Base-by-base conservation (phyloP, 23 red algal species). In the Gracilariopsis chorda region DNA sequence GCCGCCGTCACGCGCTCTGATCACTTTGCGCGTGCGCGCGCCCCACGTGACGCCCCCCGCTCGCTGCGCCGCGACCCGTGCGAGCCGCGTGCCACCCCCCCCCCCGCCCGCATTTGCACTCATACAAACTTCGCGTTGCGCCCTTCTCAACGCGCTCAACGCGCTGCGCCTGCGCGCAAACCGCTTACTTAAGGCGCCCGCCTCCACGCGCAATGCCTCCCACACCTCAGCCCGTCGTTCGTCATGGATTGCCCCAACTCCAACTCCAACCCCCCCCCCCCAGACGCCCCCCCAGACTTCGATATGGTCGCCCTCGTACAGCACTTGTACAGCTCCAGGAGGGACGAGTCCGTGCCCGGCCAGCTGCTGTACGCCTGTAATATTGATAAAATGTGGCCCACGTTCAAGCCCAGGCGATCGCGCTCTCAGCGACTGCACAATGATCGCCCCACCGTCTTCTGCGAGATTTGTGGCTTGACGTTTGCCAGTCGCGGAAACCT, bases 401-500 rank as follows among this genome's bases (percentile, higher is more conserved):
- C n/a, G n/a, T n/a, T n/a, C n/a, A n/a, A 33, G 3, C 59, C 13
- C 28, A 30, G 21, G 2, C 30, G 36, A 2, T 32, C 59, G 4
- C 59, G 59, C 8, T 25, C 59, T 60, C 59, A 25, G 59, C 59
- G 59, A 11, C 28, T 64, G 2, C 3, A 33, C 30, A 64, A 25
- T 11, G 36, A 10, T 64, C 59, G 59, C 20, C 59, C 59, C 23
- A 30, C 59, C 59, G 59, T 64, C 4, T 64, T 64, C 39, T 86
- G 81, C 48, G 81, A 86, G 12, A 68, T 62, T 30, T 87, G 82
- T 34, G 82, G 82, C 7, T 51, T 63, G 27, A 73, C 61, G 21
- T 87, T 87, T 47, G 40, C 17, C 45, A 73, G 82, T 30, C 36
- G 48, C 25, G 82, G 82, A 2, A 87, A 87, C 52, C 60, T 87